Base-by-base conservation (phyloP, 2,329 filamentous ascomycete genomes). In the Fusarium gaditjirri region DNA sequence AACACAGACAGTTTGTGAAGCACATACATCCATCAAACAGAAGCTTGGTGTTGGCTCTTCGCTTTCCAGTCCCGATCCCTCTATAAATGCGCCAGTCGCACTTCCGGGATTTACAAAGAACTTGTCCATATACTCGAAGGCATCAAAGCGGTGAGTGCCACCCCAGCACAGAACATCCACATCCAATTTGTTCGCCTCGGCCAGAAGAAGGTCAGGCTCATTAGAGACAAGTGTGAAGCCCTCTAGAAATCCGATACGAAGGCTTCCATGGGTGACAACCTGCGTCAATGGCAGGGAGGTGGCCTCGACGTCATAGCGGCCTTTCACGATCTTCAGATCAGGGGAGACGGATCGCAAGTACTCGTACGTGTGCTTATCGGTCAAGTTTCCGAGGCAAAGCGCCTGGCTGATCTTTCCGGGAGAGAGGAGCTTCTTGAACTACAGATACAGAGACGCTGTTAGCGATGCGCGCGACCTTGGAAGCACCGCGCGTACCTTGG, bases 1-100 rank as follows among this genome's bases (percentile, higher is more conserved):
- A 4, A 23, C 2, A 49, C 27, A 27, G 13, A 25, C 8, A 13
- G 19, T 25, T 61, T 23, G n/a, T 13, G 55, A 46, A 55, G 60
- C 49, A 92, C 94, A 85, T 82, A 98, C 95, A 88, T 98, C 95
- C 95, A 98, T 98, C 81, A 98, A 84, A 79, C 96, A 97, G 83
- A 98, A 98, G 80, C 94, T 97, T 31, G 95, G 95, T 62, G 91
- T 91, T 29, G 92, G 93, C 61, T 95, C 93, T 78, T 93, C 90
- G n/a, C 83, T 85, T 43, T 87, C 88, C 56, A 84, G 83, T 25
- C 83, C 84, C 86, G 88, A 91, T 25, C 87, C 86, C 3, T 87
- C 87, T 27, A 87, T 84, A 71, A 89, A 89, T 6, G 90, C 90
- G 14, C 90, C 90, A 9, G 90, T 92, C 29, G 89, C 90, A 77